A percentile compares a stretch with the other conserved stretches of the same genome.
phyloP scores from a whole-genome alignment of 1,139 yeast genomes.

The Groenewaldozyma auringiensis region DNA sequence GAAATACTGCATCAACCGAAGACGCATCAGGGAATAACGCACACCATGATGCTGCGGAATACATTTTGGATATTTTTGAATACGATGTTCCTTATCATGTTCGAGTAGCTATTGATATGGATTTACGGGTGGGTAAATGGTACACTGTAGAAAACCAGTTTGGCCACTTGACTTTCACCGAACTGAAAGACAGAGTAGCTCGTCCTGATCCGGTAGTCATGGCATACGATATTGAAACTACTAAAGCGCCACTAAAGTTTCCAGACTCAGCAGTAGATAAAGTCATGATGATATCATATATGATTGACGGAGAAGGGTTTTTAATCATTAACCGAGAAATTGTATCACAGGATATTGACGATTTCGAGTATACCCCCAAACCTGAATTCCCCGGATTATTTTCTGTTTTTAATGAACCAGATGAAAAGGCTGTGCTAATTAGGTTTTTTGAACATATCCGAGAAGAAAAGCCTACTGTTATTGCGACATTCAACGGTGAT shows the following conservation, averaged over 20 bases:
- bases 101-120: conserved; percentile 79
- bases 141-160: conserved; percentile 66
- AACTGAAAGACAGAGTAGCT: conserved; percentile 68
- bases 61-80: conserved; percentile 76
- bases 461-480: conserved; percentile 86
- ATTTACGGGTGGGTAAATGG: conserved; percentile 94
- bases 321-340: conserved; percentile 91
- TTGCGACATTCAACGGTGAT: conserved; percentile 97
- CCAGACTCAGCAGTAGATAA: conserved; percentile 93
- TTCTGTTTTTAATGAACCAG: conserved; percentile 81
- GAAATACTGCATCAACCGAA: neutral
- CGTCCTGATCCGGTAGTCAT: conserved; percentile 97
- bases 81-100: conserved; percentile 97
- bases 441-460: conserved; percentile 86
- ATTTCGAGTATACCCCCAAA: conserved; percentile 94
- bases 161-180: conserved; percentile 49
- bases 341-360: conserved; percentile 89
- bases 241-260: conserved; percentile 91
- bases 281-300: conserved; percentile 97
- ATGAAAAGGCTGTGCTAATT: conserved; percentile 66
- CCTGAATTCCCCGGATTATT: conserved; percentile 92
- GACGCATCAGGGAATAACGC: neutral
- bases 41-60: conserved; percentile 48
- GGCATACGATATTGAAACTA: conserved; percentile 97
- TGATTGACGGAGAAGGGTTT: conserved; percentile 97